A percentile compares a stretch with the other conserved stretches of the same genome.
Conservation (phyloP, 257 asterid genomes). For the Leptodermis oblonga region DNA sequence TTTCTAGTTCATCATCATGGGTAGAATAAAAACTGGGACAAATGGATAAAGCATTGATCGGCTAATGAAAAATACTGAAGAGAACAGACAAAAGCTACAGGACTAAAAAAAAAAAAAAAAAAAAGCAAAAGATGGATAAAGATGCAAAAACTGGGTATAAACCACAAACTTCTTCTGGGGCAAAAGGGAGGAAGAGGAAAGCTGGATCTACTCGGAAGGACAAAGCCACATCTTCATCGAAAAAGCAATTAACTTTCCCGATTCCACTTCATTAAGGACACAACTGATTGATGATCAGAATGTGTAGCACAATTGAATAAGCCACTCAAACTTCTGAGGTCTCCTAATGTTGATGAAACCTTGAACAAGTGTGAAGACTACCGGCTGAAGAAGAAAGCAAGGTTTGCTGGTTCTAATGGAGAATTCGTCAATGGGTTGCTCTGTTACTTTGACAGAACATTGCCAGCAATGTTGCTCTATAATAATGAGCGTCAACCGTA, state of each 20-base stretch:
- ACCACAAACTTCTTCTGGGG: conserved; percentile 40
- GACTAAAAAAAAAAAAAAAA: conserved; percentile 39
- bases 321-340: conserved; percentile 73
- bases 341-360: conserved; percentile 58
- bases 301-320: conserved; percentile 54
- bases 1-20: no score
- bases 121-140: conserved; percentile 36
- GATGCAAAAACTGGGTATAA: conserved; percentile 41
- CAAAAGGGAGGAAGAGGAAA: conserved; percentile 62
- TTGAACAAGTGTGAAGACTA: conserved; percentile 50
- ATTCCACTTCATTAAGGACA: conserved; percentile 58
- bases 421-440: conserved; percentile 55
- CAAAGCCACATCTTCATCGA: conserved; percentile 31
- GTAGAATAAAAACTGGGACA: no score
- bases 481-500: conserved; percentile 60
- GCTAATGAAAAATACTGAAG: conserved; percentile 57
- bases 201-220: conserved; percentile 39
- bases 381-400: conserved; percentile 47
- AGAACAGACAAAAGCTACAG: conserved; percentile 46
- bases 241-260: conserved; percentile 46
- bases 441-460: conserved; percentile 62
- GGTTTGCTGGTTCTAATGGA: conserved; percentile 32
- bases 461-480: conserved; percentile 70
- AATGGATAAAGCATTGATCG: conserved; percentile 57
- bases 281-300: conserved; percentile 63